Conservation (phyloP, 768 basidiomycete genomes). For the Hirschioporus abietinus region DNA sequence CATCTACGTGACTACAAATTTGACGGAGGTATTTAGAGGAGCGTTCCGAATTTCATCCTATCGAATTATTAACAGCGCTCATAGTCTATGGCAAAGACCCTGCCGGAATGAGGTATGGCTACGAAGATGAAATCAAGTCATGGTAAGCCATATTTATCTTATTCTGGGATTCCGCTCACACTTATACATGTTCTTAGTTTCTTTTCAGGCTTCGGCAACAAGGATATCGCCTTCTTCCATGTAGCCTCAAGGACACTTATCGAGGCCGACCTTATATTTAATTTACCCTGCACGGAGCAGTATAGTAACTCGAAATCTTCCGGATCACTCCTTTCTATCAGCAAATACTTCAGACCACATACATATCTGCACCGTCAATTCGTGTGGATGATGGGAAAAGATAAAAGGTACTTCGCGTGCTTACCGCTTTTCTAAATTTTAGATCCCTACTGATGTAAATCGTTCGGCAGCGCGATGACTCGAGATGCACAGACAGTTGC, state of each 20-base stretch:
- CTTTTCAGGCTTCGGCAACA: constrained; percentile 65
- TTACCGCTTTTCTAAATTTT: background rate
- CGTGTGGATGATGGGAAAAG: constrained; percentile 28
- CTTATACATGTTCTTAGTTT: constrained; percentile 49
- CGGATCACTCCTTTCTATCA: constrained; percentile 19
- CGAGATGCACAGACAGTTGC: constrained; percentile 47
- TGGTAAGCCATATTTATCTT: background rate
- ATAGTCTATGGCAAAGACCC: constrained; percentile 60
- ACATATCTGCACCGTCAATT: constrained; percentile 31
- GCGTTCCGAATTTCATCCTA: constrained; percentile 5
- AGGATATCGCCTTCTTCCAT: constrained; percentile 84
- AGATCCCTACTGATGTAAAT: background rate
- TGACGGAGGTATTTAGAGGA: constrained; percentile 57
- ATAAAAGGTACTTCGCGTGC: constrained; percentile 14
- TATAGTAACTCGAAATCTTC: constrained; percentile 35
- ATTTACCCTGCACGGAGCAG: constrained; percentile 27
- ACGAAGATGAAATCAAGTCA: constrained; percentile 59
- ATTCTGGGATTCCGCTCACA: constrained; percentile 32
- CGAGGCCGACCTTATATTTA: constrained; percentile 45
- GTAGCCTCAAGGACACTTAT: constrained; percentile 63
- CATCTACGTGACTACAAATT: constrained; percentile 47
- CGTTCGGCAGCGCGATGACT: constrained; percentile 43
- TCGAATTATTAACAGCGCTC: constrained; percentile 6
- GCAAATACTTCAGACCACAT: constrained; percentile 29
- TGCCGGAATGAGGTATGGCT: constrained; percentile 63